Evolutionary conservation across 495 filamentous ascomycete species (phyloP).

Genomic region (Recurvomyces mirabilis): DNA sequence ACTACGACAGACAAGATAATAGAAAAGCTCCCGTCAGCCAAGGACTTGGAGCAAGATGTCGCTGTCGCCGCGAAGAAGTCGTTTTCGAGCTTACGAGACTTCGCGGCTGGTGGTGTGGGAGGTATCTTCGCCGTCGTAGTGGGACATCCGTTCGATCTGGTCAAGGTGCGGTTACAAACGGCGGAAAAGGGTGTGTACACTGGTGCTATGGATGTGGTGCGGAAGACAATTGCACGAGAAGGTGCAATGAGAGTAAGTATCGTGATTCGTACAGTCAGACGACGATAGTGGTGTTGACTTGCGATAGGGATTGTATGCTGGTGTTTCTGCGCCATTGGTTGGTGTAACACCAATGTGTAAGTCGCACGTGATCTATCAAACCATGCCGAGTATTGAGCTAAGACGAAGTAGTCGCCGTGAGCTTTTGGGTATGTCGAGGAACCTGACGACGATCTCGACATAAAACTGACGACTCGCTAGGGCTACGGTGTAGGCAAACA

Average conservation of each 20-base stretch:
- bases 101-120: constrained; percentile 83
- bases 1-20: constrained; percentile 1
- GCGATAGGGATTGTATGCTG: constrained; percentile 79
- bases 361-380: constrained; percentile 26
- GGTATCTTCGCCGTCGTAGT: constrained; percentile 87
- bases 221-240: constrained; percentile 76
- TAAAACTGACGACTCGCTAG: constrained; percentile 23
- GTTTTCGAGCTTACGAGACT: constrained; percentile 50
- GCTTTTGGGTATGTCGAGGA: constrained; percentile 67
- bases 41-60: constrained; percentile 33
- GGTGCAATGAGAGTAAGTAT: constrained; percentile 48
- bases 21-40: constrained; percentile 26
- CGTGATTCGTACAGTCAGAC: background rate
- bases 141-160: constrained; percentile 93
- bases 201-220: constrained; percentile 82
- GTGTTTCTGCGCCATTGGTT: constrained; percentile 85
- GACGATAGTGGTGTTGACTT: background rate
- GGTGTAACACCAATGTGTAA: constrained; percentile 98
- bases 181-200: constrained; percentile 87
- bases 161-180: constrained; percentile 95
- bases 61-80: constrained; percentile 30
- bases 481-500: constrained; percentile 92
- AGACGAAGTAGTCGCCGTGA: constrained; percentile 69
- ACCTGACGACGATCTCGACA: background rate
- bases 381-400: background rate